These are phyloP conservation scores for Colletotrichum australisinense DNA, from an alignment of 2,329 filamentous ascomycete genomes.

Conservation along the genomic window DNA sequence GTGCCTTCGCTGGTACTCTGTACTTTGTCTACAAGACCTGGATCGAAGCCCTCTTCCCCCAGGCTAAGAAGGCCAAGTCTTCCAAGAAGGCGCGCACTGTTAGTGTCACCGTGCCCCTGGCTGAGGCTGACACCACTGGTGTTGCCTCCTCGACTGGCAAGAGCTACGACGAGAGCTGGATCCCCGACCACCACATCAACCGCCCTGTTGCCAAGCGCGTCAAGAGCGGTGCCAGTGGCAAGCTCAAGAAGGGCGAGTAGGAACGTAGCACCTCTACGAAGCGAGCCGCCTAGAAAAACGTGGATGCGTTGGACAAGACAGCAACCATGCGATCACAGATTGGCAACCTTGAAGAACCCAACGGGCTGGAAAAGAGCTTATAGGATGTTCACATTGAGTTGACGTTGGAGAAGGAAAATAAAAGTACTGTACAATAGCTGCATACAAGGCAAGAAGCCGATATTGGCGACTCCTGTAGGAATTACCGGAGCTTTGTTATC, in stretches of 20 bases:
- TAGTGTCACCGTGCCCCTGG: slow-evolving; percentile 70
- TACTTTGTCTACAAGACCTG: slow-evolving; percentile 99
- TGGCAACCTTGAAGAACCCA: neutral
- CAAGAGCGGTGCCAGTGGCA: slow-evolving; percentile 66
- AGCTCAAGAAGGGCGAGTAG: slow-evolving; percentile 44
- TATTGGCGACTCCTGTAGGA: neutral
- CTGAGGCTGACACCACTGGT: slow-evolving; percentile 77
- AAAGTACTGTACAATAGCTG: slow-evolving; percentile 32
- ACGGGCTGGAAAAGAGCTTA: neutral
- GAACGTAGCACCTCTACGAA: neutral
- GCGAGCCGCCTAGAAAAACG: slow-evolving; percentile 4
- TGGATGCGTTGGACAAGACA: slow-evolving; percentile 15
- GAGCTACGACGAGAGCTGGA: slow-evolving; percentile 93
- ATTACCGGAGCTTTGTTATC: neutral
- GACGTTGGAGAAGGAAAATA: neutral
- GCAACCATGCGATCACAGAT: neutral
- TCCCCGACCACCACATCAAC: slow-evolving; percentile 89
- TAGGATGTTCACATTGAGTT: neutral
- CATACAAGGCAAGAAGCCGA: slow-evolving; percentile 9
- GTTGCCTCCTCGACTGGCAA: slow-evolving; percentile 76
- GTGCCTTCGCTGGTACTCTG: slow-evolving; percentile 80
- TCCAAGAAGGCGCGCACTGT: slow-evolving; percentile 75
- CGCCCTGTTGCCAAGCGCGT: slow-evolving; percentile 79
- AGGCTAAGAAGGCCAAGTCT: slow-evolving; percentile 77
- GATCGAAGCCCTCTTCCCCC: slow-evolving; percentile 95